Base-by-base conservation (phyloP, 73 alveolate species). In the Uronychia setigera region DNA sequence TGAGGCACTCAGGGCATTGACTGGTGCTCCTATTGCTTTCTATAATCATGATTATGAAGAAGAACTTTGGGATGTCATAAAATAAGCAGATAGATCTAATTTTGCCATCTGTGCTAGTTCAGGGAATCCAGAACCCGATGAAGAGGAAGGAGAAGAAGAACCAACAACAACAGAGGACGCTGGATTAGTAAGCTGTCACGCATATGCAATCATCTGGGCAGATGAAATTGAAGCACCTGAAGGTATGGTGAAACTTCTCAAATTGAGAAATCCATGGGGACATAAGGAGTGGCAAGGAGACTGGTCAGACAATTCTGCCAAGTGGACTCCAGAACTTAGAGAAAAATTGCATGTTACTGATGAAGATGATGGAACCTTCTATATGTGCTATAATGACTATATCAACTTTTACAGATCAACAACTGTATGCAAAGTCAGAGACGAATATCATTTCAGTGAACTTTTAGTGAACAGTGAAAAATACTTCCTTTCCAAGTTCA, bases 251-350 rank as follows among this genome's bases (percentile, higher is more conserved):
- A 77, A 83, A 46, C 89, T 98, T 14, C 87, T 98, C 30, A 96
- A 98, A 81, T 94, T 98, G 14, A 92, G 99, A 88, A 98, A 97
- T 89, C 99, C 99, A 60, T 98, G 99, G 99, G 99, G 99, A 25
- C 93, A 93, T 76, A 90, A 93, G 5, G 99, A 96, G 77, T 97
- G 99, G 99, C 59, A 82, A 74, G 99, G 99, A 0, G 98, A 95
- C 81, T 97, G 99, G 99, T 88, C 97, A 29, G 99, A 97, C 85
- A 90, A 84, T 57, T 93, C 97, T 58, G 92, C 87, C 78, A 95
- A 87, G 86, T 97, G 99, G 99, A 96, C 96, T 32, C 96, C 92
- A 29, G 97, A 96, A 33, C 93, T 97, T 78, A 94, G 98, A 84
- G 86, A 92, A 59, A 85, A 88, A 83, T 86, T 96, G 81, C 84